Base-by-base conservation (phyloP, 129 eudicot genomes). In the Escallonia herrerae region DNA sequence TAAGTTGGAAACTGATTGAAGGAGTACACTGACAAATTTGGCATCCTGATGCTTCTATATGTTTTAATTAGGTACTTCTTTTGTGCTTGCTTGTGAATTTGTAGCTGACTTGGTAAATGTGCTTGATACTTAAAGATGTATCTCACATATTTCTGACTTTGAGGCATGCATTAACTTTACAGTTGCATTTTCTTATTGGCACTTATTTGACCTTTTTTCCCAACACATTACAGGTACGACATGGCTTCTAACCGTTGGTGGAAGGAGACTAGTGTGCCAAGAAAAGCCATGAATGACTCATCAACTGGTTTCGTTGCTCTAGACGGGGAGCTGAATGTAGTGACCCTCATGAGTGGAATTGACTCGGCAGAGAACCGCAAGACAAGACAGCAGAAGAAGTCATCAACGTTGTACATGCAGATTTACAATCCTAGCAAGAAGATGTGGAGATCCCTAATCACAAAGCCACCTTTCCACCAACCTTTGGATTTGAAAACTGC, bases 231-330 rank as follows among this genome's bases (percentile, higher is more conserved):
- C 80, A 91, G 97, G 88, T 91, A 91, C 73, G 83, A 85, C 76
- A 79, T 79, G 82, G 63, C 68, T 65, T 77, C 85, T 62, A 91
- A 91, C 52, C 68, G 77, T 38, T 91, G 98, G 98, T 64, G 64
- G 79, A 88, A 81, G 79, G 98, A 85, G 74, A 82, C 95, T 40
- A 79, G 73, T 38, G 65, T 91, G 49, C 98, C 96, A 2, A 88
- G 82, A 72, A 83, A 80, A 80, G 71, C 80, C 14, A 45, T 61
- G 1, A 86, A 83, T 63, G 85, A 81, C 53, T 74, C 84, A 51
- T 66, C 96, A 45, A 74, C 85, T 57, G 96, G 95, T 44, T 88
- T 85, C 48, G 79, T 82, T 47, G 87, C 95, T 2, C 48, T 85
- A 66, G 77, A 85, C 7, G 87, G 80, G 43, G 98, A 91, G 81